A percentile compares a stretch with the other conserved stretches of the same genome.
Evolutionary conservation across 805 yeast genomes (phyloP).

Genomic region (Myxozyma sirexii): DNA sequence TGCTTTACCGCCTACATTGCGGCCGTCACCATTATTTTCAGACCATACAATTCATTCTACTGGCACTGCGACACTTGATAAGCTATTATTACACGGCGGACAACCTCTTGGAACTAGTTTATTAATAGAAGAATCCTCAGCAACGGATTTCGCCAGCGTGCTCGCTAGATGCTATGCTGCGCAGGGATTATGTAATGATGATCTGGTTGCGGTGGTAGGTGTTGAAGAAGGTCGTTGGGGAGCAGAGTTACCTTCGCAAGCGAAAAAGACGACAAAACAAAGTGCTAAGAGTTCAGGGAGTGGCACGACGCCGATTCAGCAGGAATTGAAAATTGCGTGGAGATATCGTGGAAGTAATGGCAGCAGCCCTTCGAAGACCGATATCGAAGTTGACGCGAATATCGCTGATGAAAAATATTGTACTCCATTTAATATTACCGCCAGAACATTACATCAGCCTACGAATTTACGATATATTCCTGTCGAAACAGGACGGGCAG

Average conservation of each 20-base stretch:
- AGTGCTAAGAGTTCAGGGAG: too few species aligned
- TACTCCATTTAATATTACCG: slow-evolving; percentile 18
- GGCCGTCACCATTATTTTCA: slow-evolving; percentile 63
- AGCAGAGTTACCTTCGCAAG: slow-evolving; percentile 65
- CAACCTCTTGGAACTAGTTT: slow-evolving; percentile 75
- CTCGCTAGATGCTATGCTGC: slow-evolving; percentile 69
- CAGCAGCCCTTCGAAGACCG: neutral
- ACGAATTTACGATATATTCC: slow-evolving; percentile 4
- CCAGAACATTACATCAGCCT: slow-evolving; percentile 18
- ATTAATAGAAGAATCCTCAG: slow-evolving; percentile 78
- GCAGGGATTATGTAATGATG: slow-evolving; percentile 71
- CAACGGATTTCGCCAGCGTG: slow-evolving; percentile 83
- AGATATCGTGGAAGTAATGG: slow-evolving; percentile 12
- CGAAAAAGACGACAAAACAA: too few species aligned
- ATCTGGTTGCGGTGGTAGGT: slow-evolving; percentile 65
- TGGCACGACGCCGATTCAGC: neutral
- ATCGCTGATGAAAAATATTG: slow-evolving; percentile 6
- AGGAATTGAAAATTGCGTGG: slow-evolving; percentile 30
- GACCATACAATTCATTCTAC: slow-evolving; percentile 79
- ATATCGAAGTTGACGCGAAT: neutral
- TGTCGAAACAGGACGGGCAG: neutral
- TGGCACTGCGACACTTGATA: slow-evolving; percentile 77
- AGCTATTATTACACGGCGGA: slow-evolving; percentile 76
- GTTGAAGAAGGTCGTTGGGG: slow-evolving; percentile 57
- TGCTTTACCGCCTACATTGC: neutral